Conservation (phyloP, 306 rosid genomes). For the Coriaria nepalensis region DNA sequence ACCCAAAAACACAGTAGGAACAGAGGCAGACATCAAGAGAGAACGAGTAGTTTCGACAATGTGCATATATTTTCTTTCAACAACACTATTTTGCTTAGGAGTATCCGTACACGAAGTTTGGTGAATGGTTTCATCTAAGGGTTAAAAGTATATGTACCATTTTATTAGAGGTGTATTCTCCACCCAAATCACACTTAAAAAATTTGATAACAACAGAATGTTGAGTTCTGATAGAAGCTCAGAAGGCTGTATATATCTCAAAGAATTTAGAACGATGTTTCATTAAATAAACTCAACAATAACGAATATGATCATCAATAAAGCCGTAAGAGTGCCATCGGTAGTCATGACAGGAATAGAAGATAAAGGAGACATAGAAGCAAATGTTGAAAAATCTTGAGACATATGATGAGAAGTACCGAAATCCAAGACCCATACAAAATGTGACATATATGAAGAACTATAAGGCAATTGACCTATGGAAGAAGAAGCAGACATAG, state of each 20-base stretch:
- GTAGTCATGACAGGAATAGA: background rate
- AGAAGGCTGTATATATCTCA: background rate
- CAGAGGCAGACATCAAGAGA: no score
- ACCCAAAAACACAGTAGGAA: no score
- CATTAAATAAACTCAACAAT: background rate
- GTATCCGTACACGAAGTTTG: background rate
- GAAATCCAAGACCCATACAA: background rate
- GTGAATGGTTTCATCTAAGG: background rate
- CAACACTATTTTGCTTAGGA: background rate
- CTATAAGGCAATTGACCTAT: background rate
- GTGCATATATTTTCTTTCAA: background rate
- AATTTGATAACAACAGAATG: background rate
- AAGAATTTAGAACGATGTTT: background rate
- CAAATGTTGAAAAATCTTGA: background rate
- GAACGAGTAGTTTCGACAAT: no score
- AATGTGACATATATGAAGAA: background rate
- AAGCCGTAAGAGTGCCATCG: background rate
- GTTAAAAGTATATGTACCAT: background rate
- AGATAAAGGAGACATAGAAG: background rate
- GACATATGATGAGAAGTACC: no score
- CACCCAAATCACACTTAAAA: background rate
- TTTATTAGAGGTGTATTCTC: background rate
- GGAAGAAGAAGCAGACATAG: no score
- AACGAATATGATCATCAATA: background rate
- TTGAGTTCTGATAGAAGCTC: background rate